A percentile compares a stretch with the other conserved stretches of the same genome.
Conservation (phyloP, 768 basidiomycete species). For the Boletus pseudopeckii region DNA sequence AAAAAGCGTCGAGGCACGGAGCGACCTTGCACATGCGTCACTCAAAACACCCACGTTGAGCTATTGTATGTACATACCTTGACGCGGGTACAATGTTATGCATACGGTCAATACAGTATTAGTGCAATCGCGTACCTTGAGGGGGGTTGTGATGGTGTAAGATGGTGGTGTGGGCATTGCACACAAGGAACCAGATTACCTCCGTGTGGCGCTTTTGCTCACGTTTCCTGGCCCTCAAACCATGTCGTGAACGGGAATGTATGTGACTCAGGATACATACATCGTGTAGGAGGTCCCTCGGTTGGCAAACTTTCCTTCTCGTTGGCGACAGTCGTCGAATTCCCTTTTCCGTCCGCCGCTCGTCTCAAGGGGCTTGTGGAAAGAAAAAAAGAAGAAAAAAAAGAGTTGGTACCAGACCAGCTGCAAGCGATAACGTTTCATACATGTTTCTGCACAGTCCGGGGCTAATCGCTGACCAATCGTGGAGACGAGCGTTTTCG, state of each 20-base stretch:
- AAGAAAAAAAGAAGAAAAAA: no score
- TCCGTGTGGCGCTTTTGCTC: conserved; percentile 12
- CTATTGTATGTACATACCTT: not conserved
- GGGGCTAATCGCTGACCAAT: not conserved
- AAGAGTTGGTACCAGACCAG: no score
- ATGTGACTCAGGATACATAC: not conserved
- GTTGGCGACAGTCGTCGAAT: not conserved
- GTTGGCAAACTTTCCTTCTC: not conserved
- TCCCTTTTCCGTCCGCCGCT: no score
- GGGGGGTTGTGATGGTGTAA: not conserved
- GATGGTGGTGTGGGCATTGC: not conserved
- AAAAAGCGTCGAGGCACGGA: not conserved
- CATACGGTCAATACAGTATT: no score
- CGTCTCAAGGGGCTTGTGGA: no score
- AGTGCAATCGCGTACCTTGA: conserved; percentile 2
- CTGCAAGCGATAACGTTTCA: not conserved
- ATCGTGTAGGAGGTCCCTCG: not conserved
- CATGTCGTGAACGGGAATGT: not conserved
- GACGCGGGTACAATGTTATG: not conserved
- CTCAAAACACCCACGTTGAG: no score
- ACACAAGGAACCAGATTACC: conserved; percentile 15
- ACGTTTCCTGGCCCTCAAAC: not conserved
- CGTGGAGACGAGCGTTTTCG: not conserved
- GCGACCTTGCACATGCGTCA: no score
- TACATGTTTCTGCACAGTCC: not conserved